Percentiles rank a stretch among this genome's conserved stretches.
Conservation (phyloP, 768 basidiomycete species). For the Russula griseocarnosa region DNA sequence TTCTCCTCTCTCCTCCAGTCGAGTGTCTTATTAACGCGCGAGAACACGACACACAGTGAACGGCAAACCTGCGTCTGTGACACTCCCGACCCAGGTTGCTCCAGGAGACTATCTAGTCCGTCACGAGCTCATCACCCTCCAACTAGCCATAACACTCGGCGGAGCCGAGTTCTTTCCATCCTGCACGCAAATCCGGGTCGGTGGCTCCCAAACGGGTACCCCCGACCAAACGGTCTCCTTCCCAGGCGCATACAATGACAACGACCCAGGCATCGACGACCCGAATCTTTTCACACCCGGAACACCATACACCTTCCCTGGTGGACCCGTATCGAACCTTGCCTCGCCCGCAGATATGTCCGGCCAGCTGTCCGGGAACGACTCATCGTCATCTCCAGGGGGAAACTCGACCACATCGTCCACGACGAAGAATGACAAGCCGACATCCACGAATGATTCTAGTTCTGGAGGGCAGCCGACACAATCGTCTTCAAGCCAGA, state of each 20-base stretch:
- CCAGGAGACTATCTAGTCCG: constrained; percentile 73
- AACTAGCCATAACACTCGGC: constrained; percentile 50
- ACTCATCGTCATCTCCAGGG: background rate
- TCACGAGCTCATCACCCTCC: constrained; percentile 77
- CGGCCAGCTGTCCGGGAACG: background rate
- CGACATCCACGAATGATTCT: constrained; percentile 7
- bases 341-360: constrained; percentile 15
- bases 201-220: constrained; percentile 49
- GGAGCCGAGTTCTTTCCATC: constrained; percentile 81
- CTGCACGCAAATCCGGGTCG: constrained; percentile 54
- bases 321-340: constrained; percentile 27
- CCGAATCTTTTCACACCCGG: constrained; percentile 35
- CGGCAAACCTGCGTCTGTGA: constrained; percentile 31
- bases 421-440: background rate
- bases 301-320: constrained; percentile 18
- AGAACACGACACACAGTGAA: constrained; percentile 27
- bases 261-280: constrained; percentile 66
- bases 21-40: background rate
- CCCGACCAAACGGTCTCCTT: constrained; percentile 59
- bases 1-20: background rate
- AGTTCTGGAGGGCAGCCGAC: constrained; percentile 1
- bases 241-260: constrained; percentile 70
- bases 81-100: constrained; percentile 44
- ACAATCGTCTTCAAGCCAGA: background rate
- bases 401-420: background rate